phyloP scores from a whole-genome alignment of 306 rosid genomes.

The Mimosa bimucronata region DNA sequence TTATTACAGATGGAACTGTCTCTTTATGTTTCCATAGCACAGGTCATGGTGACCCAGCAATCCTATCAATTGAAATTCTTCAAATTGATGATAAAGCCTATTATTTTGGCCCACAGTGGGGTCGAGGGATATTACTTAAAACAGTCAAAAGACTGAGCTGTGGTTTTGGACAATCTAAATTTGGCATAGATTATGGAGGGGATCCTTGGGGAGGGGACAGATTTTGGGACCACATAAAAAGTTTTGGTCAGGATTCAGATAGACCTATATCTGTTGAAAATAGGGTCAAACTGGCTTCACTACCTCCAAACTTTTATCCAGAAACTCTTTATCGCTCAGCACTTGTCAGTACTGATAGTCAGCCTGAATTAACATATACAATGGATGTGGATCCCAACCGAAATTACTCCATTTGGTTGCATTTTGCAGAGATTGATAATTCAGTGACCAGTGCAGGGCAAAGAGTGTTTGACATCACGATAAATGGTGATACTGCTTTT shows the following conservation, averaged over 20 bases:
- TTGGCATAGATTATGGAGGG: slow-evolving; percentile 70
- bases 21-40: slow-evolving; percentile 95
- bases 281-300: slow-evolving; percentile 70
- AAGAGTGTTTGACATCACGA: slow-evolving; percentile 77
- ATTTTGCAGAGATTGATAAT: slow-evolving; percentile 85
- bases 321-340: slow-evolving; percentile 83
- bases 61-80: slow-evolving; percentile 88
- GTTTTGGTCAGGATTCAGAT: slow-evolving; percentile 68
- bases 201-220: slow-evolving; percentile 89
- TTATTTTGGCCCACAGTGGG: slow-evolving; percentile 58
- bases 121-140: slow-evolving; percentile 67
- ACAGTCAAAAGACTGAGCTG: slow-evolving; percentile 82
- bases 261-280: slow-evolving; percentile 63
- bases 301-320: slow-evolving; percentile 85
- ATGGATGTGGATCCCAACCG: slow-evolving; percentile 86
- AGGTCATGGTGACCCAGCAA: slow-evolving; percentile 97
- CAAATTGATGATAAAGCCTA: slow-evolving; percentile 80
- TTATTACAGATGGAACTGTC: slow-evolving; percentile 68
- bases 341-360: slow-evolving; percentile 63
- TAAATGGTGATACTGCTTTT: slow-evolving; percentile 62
- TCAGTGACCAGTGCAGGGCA: slow-evolving; percentile 60
- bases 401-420: slow-evolving; percentile 94
- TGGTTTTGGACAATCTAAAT: slow-evolving; percentile 78
- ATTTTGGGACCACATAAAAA: slow-evolving; percentile 63
- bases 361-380: slow-evolving; percentile 68